Percentiles rank a stretch among this genome's conserved stretches.
phyloP scores from a whole-genome alignment of 345 rosid species.

The Corchorus capsularis region DNA sequence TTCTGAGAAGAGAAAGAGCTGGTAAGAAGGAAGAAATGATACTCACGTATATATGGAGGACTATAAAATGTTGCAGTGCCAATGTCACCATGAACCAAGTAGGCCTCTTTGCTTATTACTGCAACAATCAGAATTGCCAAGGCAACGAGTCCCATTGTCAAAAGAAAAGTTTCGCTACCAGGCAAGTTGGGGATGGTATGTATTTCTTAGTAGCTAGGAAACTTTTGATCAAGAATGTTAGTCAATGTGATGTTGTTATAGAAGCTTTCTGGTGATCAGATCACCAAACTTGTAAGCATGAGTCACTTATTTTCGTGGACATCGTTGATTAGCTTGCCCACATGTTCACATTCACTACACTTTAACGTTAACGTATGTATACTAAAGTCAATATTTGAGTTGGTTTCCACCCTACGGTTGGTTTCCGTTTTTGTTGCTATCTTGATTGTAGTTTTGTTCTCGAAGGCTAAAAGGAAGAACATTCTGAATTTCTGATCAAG shows the following conservation, averaged over 20 bases:
- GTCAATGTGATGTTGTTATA: background rate
- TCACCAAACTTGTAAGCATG: slow-evolving; percentile 6
- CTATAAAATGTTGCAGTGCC: slow-evolving; percentile 35
- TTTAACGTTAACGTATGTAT: background rate
- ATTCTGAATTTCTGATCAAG: no score
- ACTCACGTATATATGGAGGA: slow-evolving; percentile 29
- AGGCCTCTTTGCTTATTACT: slow-evolving; percentile 15
- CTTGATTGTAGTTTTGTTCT: no score
- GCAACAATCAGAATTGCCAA: slow-evolving; percentile 15
- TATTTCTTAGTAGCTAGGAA: background rate
- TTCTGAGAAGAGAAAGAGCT: background rate
- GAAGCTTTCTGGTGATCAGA: background rate
- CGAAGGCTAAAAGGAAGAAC: no score
- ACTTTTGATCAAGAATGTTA: background rate
- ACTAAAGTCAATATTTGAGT: background rate
- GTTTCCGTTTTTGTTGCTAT: background rate
- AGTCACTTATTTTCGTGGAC: background rate
- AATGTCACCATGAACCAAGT: slow-evolving; percentile 26
- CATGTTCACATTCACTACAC: background rate
- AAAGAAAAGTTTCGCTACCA: background rate
- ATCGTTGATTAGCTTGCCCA: background rate
- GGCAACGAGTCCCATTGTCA: slow-evolving; percentile 14
- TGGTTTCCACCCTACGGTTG: background rate
- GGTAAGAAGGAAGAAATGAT: background rate
- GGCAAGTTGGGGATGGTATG: background rate